Base-by-base conservation (phyloP, 495 filamentous ascomycete species). In the Penicillium pancosmium region DNA sequence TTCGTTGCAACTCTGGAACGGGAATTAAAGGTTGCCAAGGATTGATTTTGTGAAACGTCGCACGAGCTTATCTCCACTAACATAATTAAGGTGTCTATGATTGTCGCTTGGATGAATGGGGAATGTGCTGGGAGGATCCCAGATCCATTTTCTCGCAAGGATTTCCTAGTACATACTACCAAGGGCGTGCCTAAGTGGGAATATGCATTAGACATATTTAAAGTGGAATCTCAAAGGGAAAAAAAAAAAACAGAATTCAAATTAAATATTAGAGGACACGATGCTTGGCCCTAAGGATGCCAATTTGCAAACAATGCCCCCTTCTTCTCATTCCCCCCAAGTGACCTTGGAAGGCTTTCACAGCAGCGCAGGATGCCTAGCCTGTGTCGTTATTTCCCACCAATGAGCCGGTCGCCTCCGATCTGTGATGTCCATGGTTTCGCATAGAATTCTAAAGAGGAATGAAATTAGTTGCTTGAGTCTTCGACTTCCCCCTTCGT, bases 31-130 rank as follows among this genome's bases (percentile, higher is more conserved):
- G 50, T 69, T 65, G 64, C 65, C 65, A 70, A 70, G 67, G 57
- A 47, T 53, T 64, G 38, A 51, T 66, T 68, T 61, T 62, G 72
- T 77, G 74, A 71, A 75, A 77, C 71, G 72, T 75, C 70, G 64
- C 72, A 74, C 71, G 72, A 74, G 71, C 71, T 77, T 75, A 77
- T 77, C 74, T 74, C 74, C 74, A 77, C 71, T 68, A 71, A 67
- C 69, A 75, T 69, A 72, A 73, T 75, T 66, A 65, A 63, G 50
- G 60, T 67, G 57, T 67, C 60, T 16, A 44, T 55, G 55, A 69
- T 61, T 56, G 51, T 57, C 21, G 27, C 50, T 55, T 46, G 19
- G 54, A 59, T 50, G 47, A 57, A 57, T 55, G 21, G 50, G 52
- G 56, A 67, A 67, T 57, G 61, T 60, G 51, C 50, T 62, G 21